A percentile compares a stretch with the other conserved stretches of the same genome.
These are phyloP conservation scores for Aspergillus sp. DNA, from an alignment of 2,329 filamentous ascomycete genomes.

Conservation along the genomic window DNA sequence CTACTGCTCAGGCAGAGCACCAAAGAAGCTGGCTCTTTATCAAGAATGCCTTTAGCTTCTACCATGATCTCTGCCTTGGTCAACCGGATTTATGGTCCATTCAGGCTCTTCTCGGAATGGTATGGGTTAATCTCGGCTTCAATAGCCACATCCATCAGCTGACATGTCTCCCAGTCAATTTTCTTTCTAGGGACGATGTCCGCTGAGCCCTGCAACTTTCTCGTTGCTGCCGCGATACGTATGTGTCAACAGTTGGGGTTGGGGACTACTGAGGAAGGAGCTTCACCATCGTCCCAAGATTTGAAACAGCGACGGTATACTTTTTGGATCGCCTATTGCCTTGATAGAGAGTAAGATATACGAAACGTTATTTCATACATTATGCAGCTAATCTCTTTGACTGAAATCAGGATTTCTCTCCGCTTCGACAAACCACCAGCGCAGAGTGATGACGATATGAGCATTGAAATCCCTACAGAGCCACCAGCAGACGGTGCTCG, in stretches of 20 bases:
- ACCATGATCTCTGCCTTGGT: constrained; percentile 21
- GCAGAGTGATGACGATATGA: constrained; percentile 20
- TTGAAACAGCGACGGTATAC: constrained; percentile 16
- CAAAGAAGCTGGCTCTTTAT: constrained; percentile 24
- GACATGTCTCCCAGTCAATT: constrained; percentile 12
- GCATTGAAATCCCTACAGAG: constrained; percentile 12
- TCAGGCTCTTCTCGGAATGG: constrained; percentile 23
- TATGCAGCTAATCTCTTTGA: constrained; percentile 1
- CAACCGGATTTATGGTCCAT: constrained; percentile 22
- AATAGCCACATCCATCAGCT: background rate
- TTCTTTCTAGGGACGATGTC: constrained; percentile 20
- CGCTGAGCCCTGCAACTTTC: constrained; percentile 20
- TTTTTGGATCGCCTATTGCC: constrained; percentile 25
- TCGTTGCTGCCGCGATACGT: constrained; percentile 21
- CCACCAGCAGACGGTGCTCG: constrained; percentile 1
- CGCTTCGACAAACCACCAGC: constrained; percentile 22
- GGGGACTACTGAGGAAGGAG: constrained; percentile 3
- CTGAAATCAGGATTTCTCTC: constrained; percentile 20
- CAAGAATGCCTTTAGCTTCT: constrained; percentile 21
- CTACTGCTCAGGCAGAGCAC: constrained; percentile 9
- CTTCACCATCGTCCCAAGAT: constrained; percentile 9
- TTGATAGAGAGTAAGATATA: constrained; percentile 25
- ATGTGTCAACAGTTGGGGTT: constrained; percentile 22
- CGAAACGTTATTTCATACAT: too few species aligned
- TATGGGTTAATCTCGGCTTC: background rate